Evolutionary conservation across 139 green algal species (phyloP).

Genomic region (Closterium sp.): DNA sequence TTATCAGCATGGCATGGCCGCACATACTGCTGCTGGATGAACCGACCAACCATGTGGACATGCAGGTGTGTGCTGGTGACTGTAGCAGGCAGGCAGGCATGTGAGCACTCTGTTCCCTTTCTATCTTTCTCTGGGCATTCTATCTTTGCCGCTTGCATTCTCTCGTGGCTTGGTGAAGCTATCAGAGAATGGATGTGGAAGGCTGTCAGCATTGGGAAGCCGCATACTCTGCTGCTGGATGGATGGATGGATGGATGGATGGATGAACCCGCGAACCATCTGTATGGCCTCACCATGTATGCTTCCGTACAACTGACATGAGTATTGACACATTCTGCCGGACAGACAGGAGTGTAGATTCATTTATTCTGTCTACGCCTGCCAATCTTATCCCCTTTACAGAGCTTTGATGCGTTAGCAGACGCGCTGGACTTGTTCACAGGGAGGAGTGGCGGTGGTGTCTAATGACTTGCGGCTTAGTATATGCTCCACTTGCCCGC

Average conservation of each 20-base stretch:
- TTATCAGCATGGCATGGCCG: slow-evolving; percentile 79
- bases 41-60: slow-evolving; percentile 99
- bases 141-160: no score
- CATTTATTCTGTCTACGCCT: no score
- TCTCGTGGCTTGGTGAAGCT: no score
- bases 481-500: no score
- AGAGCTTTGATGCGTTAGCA: slow-evolving; percentile 92
- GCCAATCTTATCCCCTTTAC: neutral
- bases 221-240: slow-evolving; percentile 78
- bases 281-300: no score
- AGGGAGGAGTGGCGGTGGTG: slow-evolving; percentile 54
- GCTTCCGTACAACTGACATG: no score
- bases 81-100: neutral
- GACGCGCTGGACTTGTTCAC: slow-evolving; percentile 90
- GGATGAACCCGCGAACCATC: slow-evolving; percentile 90
- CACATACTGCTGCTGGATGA: slow-evolving; percentile 81
- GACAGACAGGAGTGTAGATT: no score
- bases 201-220: slow-evolving; percentile 73
- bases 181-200: no score
- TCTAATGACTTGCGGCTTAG: neutral
- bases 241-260: no score
- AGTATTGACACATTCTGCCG: no score
- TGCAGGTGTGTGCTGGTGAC: slow-evolving; percentile 58
- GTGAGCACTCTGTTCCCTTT: no score
- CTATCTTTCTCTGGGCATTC: no score